Base-by-base conservation (phyloP, 2,329 filamentous ascomycete genomes). In the Colletotrichum cuscutae region DNA sequence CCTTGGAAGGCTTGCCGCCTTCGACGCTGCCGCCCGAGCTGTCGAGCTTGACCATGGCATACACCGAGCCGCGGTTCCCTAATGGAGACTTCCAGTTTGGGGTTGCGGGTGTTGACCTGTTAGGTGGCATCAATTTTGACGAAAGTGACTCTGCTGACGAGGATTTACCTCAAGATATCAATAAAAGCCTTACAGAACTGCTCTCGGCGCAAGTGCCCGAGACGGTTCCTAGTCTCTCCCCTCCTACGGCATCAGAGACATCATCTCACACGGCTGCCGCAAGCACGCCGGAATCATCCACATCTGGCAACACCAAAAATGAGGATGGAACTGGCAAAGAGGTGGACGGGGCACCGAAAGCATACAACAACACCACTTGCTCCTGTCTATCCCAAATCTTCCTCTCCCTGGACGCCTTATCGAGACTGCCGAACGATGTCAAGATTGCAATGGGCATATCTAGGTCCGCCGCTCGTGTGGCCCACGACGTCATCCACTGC, bases 401-500 rank as follows among this genome's bases (percentile, higher is more conserved):
- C 76, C 82, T 87, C 5, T 84, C 88, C 5, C 81, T 90, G 3
- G 84, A 87, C 71, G 85, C 85, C 24, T 83, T 90, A 73, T 84
- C 85, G 61, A 82, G 81, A 53, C 82, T 89, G 1, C 85, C 88
- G 1, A 75, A 75, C 3, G 82, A 86, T 53, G 81, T 89, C 22
- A 80, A 81, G 42, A 77, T 82, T 2, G 88, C 87, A 19, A 86
- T 90, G 77, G 78, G 81, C 22, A 81, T 86, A 53, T 85, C 87
- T 12, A 86, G 88, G 6, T 78, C 82, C 62, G 87, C 88, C 4
- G 82, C 85, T 37, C 85, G 82, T 67, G 80, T 84, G 1, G 88
- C 87, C 1, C 86, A 90, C 77, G 81, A 87, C 49, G 84, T 86
- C 22, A 84, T 90, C 62, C 82, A 84, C 74, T 92, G 90, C 77